Base-by-base conservation (phyloP, 2,329 filamentous ascomycete genomes). In the Stagonosporopsis chrysanthemi region DNA sequence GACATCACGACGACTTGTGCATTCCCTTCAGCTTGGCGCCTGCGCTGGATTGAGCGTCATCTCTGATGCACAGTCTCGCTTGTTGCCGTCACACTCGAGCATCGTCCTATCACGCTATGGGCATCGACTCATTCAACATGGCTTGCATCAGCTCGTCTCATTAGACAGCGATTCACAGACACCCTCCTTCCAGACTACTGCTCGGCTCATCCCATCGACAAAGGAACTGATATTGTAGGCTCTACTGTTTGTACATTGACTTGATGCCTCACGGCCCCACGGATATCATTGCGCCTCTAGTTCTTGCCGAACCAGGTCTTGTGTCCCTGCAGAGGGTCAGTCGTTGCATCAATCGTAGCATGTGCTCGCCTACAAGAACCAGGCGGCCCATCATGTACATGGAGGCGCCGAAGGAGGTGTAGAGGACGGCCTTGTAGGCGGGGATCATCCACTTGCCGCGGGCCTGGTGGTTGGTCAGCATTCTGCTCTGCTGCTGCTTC, bases 301-400 rank as follows among this genome's bases (percentile, higher is more conserved):
- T 73, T 72, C 69, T 77, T 75, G 62, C 73, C 69, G 41, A 68
- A 90, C 87, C 88, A 92, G 61, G 88, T 91, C 85, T 92, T 93
- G 84, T 93, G 86, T 72, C 90, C 90, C 62, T 79, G 46, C 1
- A 31, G 11, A 6, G 22, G 12, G 55, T 58, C 45, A 58, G 55
- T 19, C 19, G 36, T 5, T 11, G 17, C 31, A 11, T 12, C 7
- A 1, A 17, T 11, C 11, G n/a, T 5, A 12, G 2, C 36, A 5
- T 4, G 1, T 9, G 4, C 23, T 4, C 2, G 68, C 78, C 39
- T 75, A 80, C 78, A 41, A 88, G 75, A 64, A 90, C 80, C 81
- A 90, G 87, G 75, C 90, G 89, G 76, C 83, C 80, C 81, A 90
- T 88, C 81, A 88, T 89, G 82, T 90, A 94, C 79, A 91, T 80